Conservation (phyloP, 306 rosid genomes). For the Cyclanthera cordifolia region DNA sequence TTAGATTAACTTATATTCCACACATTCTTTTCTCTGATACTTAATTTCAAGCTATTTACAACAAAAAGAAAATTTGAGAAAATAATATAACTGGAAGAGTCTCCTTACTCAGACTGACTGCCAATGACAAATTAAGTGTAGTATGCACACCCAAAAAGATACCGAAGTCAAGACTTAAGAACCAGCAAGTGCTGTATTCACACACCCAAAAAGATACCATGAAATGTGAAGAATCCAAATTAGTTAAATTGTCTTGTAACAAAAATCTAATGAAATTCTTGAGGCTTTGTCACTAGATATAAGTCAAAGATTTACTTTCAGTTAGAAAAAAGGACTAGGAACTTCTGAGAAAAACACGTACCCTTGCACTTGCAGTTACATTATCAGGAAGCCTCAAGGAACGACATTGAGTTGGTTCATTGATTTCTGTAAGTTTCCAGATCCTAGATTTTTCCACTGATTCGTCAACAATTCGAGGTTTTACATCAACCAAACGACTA, state of each 20-base stretch:
- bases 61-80: not conserved
- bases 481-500: conserved; percentile 67
- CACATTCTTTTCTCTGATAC: not conserved
- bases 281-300: not conserved
- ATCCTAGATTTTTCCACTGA: conserved; percentile 71
- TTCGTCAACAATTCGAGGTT: conserved; percentile 85
- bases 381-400: conserved; percentile 75
- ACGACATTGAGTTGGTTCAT: conserved; percentile 74
- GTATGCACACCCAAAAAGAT: not conserved
- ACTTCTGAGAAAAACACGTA: conserved; percentile 21
- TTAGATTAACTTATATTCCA: not conserved
- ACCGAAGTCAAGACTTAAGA: not conserved
- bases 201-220: not conserved
- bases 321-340: not conserved
- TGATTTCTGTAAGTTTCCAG: conserved; percentile 81
- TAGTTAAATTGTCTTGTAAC: not conserved
- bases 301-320: not conserved
- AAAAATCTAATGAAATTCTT: not conserved
- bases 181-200: not conserved
- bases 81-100: not conserved
- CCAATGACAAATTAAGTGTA: not conserved
- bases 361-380: conserved; percentile 69
- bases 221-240: not conserved
- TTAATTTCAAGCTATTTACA: not conserved
- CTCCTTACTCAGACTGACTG: not conserved